Evolutionary conservation across 768 basidiomycete species (phyloP).

Genomic region (Xerocomellus dryophilus): DNA sequence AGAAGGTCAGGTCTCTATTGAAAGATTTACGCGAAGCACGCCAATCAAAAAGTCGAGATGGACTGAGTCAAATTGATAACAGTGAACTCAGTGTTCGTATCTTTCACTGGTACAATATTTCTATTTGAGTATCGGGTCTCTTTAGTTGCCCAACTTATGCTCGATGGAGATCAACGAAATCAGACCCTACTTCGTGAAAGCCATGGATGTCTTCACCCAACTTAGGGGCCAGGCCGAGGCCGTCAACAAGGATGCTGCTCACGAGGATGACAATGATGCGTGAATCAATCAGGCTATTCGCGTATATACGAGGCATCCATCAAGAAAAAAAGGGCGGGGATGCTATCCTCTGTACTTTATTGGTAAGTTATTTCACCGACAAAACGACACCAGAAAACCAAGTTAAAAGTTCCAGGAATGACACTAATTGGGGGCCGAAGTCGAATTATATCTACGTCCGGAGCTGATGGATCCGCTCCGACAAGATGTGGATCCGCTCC

Average conservation of each 20-base stretch:
- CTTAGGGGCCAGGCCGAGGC: slow-evolving; percentile 35
- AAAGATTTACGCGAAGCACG: slow-evolving; percentile 96
- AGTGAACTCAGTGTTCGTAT: slow-evolving; percentile 76
- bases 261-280: slow-evolving; percentile 1
- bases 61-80: slow-evolving; percentile 76
- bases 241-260: background rate
- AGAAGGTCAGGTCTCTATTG: slow-evolving; percentile 77
- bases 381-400: background rate
- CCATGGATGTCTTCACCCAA: slow-evolving; percentile 72
- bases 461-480: slow-evolving; percentile 34
- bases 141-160: slow-evolving; percentile 76
- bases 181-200: slow-evolving; percentile 79
- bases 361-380: slow-evolving; percentile 2
- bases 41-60: slow-evolving; percentile 89
- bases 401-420: background rate
- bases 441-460: slow-evolving; percentile 9
- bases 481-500: slow-evolving; percentile 37
- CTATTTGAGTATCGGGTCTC: background rate
- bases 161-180: slow-evolving; percentile 95
- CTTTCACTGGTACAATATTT: background rate
- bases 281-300: background rate
- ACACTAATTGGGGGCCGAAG: background rate
- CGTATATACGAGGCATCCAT: background rate
- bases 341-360: background rate
- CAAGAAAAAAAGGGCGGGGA: background rate